phyloP scores from a whole-genome alignment of 768 basidiomycete species.

The Leucocoprinus sp. region DNA sequence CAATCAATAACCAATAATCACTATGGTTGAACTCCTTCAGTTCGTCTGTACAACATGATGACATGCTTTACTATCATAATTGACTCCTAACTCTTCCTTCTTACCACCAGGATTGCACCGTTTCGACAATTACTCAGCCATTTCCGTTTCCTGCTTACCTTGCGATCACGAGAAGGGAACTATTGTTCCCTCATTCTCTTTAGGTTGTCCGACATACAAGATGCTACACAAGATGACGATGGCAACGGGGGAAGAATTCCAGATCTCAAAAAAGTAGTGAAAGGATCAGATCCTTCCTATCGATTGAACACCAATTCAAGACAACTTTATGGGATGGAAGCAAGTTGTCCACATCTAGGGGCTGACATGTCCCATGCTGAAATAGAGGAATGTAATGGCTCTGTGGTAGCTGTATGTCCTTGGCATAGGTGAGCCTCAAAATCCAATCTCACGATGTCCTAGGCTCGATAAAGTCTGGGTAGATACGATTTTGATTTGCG shows the following conservation, averaged over 20 bases:
- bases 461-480: slow-evolving; percentile 1
- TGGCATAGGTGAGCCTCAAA: slow-evolving; percentile 54
- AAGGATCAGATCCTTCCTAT: slow-evolving; percentile 14
- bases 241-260: slow-evolving; percentile 3
- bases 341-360: slow-evolving; percentile 72
- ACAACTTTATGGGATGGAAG: slow-evolving; percentile 75
- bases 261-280: slow-evolving; percentile 4
- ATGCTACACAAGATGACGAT: slow-evolving; percentile 4
- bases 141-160: slow-evolving; percentile 50
- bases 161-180: slow-evolving; percentile 48
- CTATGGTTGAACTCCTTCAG: slow-evolving; percentile 17
- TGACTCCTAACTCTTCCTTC: not conserved
- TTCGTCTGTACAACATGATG: slow-evolving; percentile 13
- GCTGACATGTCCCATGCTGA: slow-evolving; percentile 77
- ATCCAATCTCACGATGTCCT: not conserved
- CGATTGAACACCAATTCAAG: slow-evolving; percentile 12
- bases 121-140: slow-evolving; percentile 40
- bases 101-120: slow-evolving; percentile 32
- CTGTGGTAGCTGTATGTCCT: slow-evolving; percentile 61
- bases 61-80: not conserved
- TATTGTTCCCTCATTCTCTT: slow-evolving; percentile 63
- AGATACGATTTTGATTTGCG: slow-evolving; percentile 71
- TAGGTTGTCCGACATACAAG: slow-evolving; percentile 36
- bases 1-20: not conserved
- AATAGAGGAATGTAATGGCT: slow-evolving; percentile 58